Percentiles rank a stretch among this genome's conserved stretches.
Conservation (phyloP, 2,329 filamentous ascomycete genomes). For the Pezicula neosporulosa region DNA sequence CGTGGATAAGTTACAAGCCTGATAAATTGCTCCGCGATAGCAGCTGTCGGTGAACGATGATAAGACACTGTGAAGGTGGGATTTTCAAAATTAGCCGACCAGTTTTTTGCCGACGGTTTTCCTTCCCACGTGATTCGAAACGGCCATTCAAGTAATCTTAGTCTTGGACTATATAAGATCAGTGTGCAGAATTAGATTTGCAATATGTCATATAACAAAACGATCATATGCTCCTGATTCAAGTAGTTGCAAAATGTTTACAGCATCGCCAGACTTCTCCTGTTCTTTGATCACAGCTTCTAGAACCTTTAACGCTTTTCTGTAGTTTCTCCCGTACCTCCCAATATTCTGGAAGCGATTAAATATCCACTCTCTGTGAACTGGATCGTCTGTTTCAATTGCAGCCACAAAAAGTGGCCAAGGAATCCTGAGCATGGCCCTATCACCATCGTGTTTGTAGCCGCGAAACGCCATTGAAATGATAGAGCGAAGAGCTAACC, state of each 20-base stretch:
- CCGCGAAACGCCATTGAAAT: slow-evolving; percentile 31
- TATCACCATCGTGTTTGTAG: slow-evolving; percentile 29
- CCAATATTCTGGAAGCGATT: slow-evolving; percentile 27
- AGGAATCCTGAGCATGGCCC: slow-evolving; percentile 28
- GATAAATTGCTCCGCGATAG: no score
- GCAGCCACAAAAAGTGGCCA: slow-evolving; percentile 34
- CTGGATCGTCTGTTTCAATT: slow-evolving; percentile 30
- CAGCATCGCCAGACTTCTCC: not conserved
- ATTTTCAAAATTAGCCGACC: no score
- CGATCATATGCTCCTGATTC: not conserved
- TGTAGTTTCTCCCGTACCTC: slow-evolving; percentile 29
- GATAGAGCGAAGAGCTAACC: slow-evolving; percentile 15
- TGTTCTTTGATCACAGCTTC: slow-evolving; percentile 17
- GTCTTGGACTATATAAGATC: no score
- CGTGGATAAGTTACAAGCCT: no score
- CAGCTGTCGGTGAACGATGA: no score
- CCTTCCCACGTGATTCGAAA: no score
- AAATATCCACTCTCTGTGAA: slow-evolving; percentile 32
- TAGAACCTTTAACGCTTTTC: slow-evolving; percentile 28
- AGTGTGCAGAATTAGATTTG: not conserved
- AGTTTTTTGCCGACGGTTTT: no score
- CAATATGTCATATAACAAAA: not conserved
- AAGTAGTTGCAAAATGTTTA: not conserved
- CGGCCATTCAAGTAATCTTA: no score
- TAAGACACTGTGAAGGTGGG: no score